These are phyloP conservation scores for Huntiella moniliformis DNA, from an alignment of 2,329 filamentous ascomycete genomes.

Conservation along the genomic window DNA sequence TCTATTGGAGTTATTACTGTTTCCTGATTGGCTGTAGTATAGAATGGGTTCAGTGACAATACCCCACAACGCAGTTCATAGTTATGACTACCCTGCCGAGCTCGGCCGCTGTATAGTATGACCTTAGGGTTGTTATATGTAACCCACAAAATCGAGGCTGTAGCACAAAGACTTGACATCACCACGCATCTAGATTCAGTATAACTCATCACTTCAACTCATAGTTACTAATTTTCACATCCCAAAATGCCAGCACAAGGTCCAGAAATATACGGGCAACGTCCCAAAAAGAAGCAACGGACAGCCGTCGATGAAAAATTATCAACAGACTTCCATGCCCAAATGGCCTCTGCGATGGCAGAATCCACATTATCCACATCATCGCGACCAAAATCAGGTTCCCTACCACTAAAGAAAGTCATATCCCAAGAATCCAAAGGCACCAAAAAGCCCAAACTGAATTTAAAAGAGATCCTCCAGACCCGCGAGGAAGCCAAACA, in stretches of 20 bases:
- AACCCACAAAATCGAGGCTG: too few relatives aligned
- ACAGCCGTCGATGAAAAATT: conserved; percentile 50
- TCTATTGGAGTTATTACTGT: background rate
- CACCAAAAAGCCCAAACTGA: conserved; percentile 23
- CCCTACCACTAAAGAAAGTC: too few relatives aligned
- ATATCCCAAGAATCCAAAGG: conserved; percentile 22
- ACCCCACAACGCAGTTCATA: conserved; percentile 3
- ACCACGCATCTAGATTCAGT: background rate
- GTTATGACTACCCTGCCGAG: background rate
- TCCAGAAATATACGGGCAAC: conserved; percentile 57
- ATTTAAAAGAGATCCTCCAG: conserved; percentile 24
- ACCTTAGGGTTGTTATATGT: background rate
- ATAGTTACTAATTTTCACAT: background rate
- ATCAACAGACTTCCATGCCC: conserved; percentile 69
- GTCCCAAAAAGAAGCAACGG: conserved; percentile 47
- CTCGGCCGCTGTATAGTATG: background rate
- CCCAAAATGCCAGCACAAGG: conserved; percentile 39
- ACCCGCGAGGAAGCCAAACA: conserved; percentile 41
- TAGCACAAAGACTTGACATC: background rate
- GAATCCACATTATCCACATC: conserved; percentile 21
- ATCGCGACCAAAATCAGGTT: background rate
- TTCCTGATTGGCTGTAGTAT: conserved; percentile 10
- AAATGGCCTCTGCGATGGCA: conserved; percentile 65
- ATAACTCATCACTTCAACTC: background rate
- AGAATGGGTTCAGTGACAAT: conserved; percentile 1